Percentiles rank a stretch among this genome's conserved stretches.
phyloP scores from a whole-genome alignment of 2,329 filamentous ascomycete species.

The Helicocarpus griseus region DNA sequence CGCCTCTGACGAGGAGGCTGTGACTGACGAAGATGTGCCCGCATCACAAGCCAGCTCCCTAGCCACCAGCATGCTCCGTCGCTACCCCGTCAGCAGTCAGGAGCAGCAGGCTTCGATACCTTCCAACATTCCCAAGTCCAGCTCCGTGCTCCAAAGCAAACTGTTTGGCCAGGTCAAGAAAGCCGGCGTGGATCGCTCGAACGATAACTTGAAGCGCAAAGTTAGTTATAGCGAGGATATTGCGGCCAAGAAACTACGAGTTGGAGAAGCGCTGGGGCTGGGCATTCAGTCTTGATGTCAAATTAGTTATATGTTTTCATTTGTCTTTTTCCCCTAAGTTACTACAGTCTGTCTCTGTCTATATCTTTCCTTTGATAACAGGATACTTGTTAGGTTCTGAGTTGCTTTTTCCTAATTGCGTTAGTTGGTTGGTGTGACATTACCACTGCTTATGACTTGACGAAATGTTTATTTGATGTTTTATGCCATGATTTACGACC shows the following conservation, averaged over 20 bases:
- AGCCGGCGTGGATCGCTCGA: constrained; percentile 31
- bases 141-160: constrained; percentile 49
- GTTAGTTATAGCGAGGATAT: constrained; percentile 17
- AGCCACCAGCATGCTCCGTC: constrained; percentile 64
- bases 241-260: constrained; percentile 42
- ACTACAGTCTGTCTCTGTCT: not conserved
- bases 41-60: constrained; percentile 71
- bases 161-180: constrained; percentile 55
- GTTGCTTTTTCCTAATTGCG: not conserved
- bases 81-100: constrained; percentile 37
- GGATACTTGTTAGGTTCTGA: no score
- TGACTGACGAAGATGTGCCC: constrained; percentile 55
- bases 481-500: no score
- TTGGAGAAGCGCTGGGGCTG: constrained; percentile 43
- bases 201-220: constrained; percentile 29
- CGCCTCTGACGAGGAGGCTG: constrained; percentile 46
- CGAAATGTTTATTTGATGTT: no score
- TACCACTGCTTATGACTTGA: no score
- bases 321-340: not conserved
- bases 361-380: not conserved
- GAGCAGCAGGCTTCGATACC: constrained; percentile 21
- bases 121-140: constrained; percentile 33
- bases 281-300: constrained; percentile 41
- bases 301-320: not conserved
- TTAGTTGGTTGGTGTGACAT: not conserved